Evolutionary conservation across 495 filamentous ascomycete genomes (phyloP).

Genomic region (Aspergillus incahuasiensis): DNA sequence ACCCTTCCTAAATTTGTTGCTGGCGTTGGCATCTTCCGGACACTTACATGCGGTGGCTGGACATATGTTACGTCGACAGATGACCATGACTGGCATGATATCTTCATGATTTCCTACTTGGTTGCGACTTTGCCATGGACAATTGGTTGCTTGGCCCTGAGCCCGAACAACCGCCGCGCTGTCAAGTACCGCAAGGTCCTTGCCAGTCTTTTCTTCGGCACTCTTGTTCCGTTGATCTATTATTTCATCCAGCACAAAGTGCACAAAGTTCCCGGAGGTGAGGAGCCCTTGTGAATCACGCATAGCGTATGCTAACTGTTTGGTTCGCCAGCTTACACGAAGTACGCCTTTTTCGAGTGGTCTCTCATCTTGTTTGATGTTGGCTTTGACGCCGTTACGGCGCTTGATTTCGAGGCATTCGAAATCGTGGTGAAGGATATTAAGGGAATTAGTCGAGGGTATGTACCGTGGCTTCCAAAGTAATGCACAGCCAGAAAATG

Average conservation of each 20-base stretch:
- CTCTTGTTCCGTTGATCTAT: conserved; percentile 85
- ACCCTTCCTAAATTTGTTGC: conserved; percentile 78
- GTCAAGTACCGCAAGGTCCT: conserved; percentile 87
- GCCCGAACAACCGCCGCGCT: conserved; percentile 77
- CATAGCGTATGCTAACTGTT: neutral
- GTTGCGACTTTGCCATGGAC: conserved; percentile 96
- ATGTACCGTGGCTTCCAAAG: conserved; percentile 95
- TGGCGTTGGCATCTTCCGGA: conserved; percentile 76
- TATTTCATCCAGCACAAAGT: conserved; percentile 99
- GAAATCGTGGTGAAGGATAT: conserved; percentile 86
- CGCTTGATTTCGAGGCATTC: conserved; percentile 87
- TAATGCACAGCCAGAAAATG: conserved; percentile 54
- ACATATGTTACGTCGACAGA: conserved; percentile 98
- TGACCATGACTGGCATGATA: conserved; percentile 98
- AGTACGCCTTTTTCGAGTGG: conserved; percentile 98
- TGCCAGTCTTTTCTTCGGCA: conserved; percentile 82
- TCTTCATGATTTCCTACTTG: conserved; percentile 98
- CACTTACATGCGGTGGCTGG: conserved; percentile 95
- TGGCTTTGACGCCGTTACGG: conserved; percentile 92
- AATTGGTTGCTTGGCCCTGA: conserved; percentile 80
- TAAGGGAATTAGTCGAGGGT: conserved; percentile 94
- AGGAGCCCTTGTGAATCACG: conserved; percentile 21
- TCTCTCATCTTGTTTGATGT: conserved; percentile 91
- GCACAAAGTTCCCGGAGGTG: conserved; percentile 90
- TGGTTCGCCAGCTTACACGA: conserved; percentile 76